Conservation (phyloP, 495 filamentous ascomycete genomes). For the Cercophora samala region DNA sequence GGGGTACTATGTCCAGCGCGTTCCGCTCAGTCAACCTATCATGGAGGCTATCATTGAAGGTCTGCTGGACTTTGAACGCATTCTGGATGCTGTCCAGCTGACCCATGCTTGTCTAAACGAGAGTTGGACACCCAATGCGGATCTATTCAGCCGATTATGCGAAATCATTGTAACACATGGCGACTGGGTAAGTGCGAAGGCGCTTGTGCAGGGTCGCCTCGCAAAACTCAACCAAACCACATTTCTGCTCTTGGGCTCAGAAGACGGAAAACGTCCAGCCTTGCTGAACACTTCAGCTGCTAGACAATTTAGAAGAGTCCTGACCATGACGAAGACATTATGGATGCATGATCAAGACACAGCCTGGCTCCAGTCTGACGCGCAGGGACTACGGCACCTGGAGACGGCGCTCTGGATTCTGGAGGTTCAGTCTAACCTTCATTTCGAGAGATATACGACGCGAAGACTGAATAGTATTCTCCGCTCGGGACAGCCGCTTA, state of each 20-base stretch:
- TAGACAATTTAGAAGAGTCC: background rate
- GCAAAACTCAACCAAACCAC: conserved; percentile 25
- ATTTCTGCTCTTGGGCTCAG: background rate
- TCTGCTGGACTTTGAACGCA: conserved; percentile 36
- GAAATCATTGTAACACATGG: conserved; percentile 28
- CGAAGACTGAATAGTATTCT: background rate
- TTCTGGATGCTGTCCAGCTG: conserved; percentile 35
- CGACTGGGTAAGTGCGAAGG: conserved; percentile 28
- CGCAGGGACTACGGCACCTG: background rate
- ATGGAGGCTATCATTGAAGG: conserved; percentile 40
- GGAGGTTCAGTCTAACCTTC: background rate
- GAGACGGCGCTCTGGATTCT: background rate
- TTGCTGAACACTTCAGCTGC: background rate
- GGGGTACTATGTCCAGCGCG: conserved; percentile 29
- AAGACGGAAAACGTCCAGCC: background rate
- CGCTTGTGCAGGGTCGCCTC: conserved; percentile 30
- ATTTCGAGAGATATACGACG: background rate
- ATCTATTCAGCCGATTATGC: conserved; percentile 36
- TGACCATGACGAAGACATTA: background rate
- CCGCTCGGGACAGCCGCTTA: background rate
- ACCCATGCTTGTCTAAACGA: conserved; percentile 35
- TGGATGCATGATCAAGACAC: background rate
- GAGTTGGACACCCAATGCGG: conserved; percentile 20
- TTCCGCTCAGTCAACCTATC: conserved; percentile 23
- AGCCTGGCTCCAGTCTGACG: background rate